These are phyloP conservation scores for Kazachstania viticola DNA, from an alignment of 805 yeast genomes.

Conservation along the genomic window DNA sequence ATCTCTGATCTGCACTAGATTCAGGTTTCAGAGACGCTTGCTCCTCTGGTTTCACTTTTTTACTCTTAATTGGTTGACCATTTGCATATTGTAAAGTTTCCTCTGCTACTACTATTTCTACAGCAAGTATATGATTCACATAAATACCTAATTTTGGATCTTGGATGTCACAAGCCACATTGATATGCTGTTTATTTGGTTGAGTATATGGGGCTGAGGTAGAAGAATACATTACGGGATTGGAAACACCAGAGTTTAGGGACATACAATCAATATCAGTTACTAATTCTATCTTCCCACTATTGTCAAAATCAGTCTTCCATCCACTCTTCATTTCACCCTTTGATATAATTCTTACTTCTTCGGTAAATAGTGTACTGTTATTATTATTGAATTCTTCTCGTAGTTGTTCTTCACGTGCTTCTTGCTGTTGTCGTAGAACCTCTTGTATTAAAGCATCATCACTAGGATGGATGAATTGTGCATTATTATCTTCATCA, in stretches of 20 bases:
- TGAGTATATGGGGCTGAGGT: constrained; percentile 24
- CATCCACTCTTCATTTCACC: constrained; percentile 88
- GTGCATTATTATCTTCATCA: constrained; percentile 22
- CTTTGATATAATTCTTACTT: constrained; percentile 55
- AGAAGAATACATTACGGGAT: constrained; percentile 34
- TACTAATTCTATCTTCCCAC: constrained; percentile 70
- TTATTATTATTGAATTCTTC: constrained; percentile 27
- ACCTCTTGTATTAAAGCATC: constrained; percentile 27
- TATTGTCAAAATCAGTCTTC: constrained; percentile 79
- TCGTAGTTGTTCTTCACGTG: constrained; percentile 22
- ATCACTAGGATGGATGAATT: constrained; percentile 27
- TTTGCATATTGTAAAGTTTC: constrained; percentile 45
- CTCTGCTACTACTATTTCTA: constrained; percentile 92
- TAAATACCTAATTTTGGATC: constrained; percentile 72
- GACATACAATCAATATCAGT: constrained; percentile 56
- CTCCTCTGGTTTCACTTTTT: neutral
- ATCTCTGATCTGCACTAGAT: constrained; percentile 26
- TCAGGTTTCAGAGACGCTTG: constrained; percentile 3
- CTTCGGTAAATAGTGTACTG: constrained; percentile 54
- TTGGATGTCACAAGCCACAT: constrained; percentile 66
- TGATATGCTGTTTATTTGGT: constrained; percentile 25
- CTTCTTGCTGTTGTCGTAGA: constrained; percentile 22
- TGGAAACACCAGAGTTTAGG: constrained; percentile 41
- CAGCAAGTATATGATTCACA: constrained; percentile 64
- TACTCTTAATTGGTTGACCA: constrained; percentile 19